Evolutionary conservation across 2,329 filamentous ascomycete genomes (phyloP), one percentile per base, ranked within the genome.

Genomic region (Fusarium coicis): DNA sequence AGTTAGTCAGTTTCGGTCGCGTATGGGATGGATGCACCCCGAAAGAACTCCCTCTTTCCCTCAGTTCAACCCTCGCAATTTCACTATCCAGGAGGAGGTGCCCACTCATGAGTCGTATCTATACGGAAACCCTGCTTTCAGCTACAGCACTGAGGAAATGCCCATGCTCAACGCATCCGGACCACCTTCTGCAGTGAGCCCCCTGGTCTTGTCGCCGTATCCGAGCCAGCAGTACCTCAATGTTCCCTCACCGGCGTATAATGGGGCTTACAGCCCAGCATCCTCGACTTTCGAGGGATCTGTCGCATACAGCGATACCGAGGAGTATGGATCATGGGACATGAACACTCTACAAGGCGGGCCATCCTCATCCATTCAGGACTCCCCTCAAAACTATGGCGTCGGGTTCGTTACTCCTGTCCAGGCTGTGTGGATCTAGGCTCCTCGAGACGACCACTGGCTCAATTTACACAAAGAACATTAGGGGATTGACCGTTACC

Each of bases 11-110:
- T 94, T 95, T 82, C 90, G 91, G 75, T 86, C 84, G 40, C 89
- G 91, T 73, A 91, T 93, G 85, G 90, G 92, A 53, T 93, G 90
- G 90, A 80, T 86, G 49, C 87, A 90, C 68, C 89, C 90, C 16
- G 84, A 85, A 70, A 84, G 88, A 71, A 90, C 89, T 47, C 86
- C 84, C 10, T 89, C 89, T 15, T 91, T 91, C 80, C 89, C 89
- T 32, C 87, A 88, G 78, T 91, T 91, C 79, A 81, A 87, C 73
- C 84, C 85, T 52, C 87, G 87, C 75, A 87, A 87, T 79, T 90
- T 89, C 77, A 85, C 84, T 71, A 81, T 86, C 77, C 80, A 80
- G 53, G 85, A 87, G 64, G 83, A 86, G 44, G 78, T 87, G 73
- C 80, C 83, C 4, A 79, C 83, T 15, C 78, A 82, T 50, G 80